phyloP scores from a whole-genome alignment of 176 grass and related monocot genomes.

The Cenchrus americanus region DNA sequence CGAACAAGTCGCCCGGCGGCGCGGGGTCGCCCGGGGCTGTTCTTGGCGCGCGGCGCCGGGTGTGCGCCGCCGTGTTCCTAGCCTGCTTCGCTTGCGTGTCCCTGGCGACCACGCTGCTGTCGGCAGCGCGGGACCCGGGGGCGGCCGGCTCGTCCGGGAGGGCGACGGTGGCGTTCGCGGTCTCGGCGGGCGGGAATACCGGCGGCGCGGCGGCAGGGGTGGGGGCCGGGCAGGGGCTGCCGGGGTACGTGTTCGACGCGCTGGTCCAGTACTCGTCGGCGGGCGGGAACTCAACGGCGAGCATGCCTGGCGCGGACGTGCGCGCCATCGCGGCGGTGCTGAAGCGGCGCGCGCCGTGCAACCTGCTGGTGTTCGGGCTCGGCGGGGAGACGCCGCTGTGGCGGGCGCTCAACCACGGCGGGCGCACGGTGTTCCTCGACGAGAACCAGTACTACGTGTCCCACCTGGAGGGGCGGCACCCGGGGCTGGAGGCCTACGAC shows the following conservation, averaged over 20 bases:
- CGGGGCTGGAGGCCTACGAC: slow-evolving; percentile 91
- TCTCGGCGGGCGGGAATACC: not conserved
- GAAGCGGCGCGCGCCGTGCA: slow-evolving; percentile 63
- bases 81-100: slow-evolving; percentile 72
- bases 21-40: slow-evolving; percentile 32
- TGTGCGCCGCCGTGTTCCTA: slow-evolving; percentile 63
- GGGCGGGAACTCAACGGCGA: slow-evolving; percentile 64
- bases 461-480: slow-evolving; percentile 74
- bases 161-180: not conserved
- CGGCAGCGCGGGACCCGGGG: slow-evolving; percentile 31
- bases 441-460: slow-evolving; percentile 99
- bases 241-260: slow-evolving; percentile 75
- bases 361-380: slow-evolving; percentile 87
- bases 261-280: slow-evolving; percentile 73
- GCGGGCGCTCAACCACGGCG: slow-evolving; percentile 95
- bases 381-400: slow-evolving; percentile 88
- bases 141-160: slow-evolving; percentile 24
- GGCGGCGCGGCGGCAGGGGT: not conserved
- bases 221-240: slow-evolving; percentile 20
- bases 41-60: slow-evolving; percentile 47
- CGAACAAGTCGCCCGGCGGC: slow-evolving; percentile 48
- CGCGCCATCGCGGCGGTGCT: slow-evolving; percentile 73
- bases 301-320: slow-evolving; percentile 71
- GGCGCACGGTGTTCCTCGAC: slow-evolving; percentile 88
- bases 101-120: slow-evolving; percentile 67